A percentile compares a stretch with the other conserved stretches of the same genome.
Evolutionary conservation across 805 yeast species (phyloP).

Genomic region (Kurtzmaniella fragi): DNA sequence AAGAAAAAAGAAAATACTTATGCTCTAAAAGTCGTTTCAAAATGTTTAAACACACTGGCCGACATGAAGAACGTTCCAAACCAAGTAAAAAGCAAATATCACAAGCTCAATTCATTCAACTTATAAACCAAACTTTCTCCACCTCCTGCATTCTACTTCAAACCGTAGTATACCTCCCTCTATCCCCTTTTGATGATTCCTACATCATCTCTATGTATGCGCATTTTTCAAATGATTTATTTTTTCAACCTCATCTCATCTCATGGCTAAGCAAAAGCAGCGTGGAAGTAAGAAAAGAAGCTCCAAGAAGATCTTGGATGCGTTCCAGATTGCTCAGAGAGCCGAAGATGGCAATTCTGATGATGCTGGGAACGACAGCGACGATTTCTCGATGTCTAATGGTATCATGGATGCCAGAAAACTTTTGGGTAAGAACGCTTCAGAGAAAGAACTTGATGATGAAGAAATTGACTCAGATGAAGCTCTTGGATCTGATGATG

Average conservation of each 20-base stretch:
- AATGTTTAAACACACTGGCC: too few species aligned
- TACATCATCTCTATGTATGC: not conserved
- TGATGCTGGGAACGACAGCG: conserved; percentile 15
- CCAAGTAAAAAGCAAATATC: too few species aligned
- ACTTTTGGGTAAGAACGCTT: conserved; percentile 19
- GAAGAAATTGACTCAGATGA: conserved; percentile 83
- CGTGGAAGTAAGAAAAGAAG: conserved; percentile 28
- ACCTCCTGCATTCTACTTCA: too few species aligned
- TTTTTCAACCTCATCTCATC: conserved; percentile 1
- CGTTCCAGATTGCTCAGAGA: conserved; percentile 41
- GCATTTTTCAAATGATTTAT: not conserved
- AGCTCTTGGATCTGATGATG: conserved; percentile 80
- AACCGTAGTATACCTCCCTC: not conserved
- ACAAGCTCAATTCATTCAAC: too few species aligned
- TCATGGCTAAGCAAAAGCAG: not conserved
- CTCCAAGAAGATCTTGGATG: conserved; percentile 34
- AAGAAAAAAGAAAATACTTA: too few species aligned
- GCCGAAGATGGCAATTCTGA: conserved; percentile 20
- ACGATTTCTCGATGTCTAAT: conserved; percentile 22
- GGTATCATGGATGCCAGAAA: conserved; percentile 40
- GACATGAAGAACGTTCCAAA: too few species aligned
- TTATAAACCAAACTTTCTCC: too few species aligned
- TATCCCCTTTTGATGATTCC: not conserved
- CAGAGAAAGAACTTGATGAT: conserved; percentile 38
- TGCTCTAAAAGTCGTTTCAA: too few species aligned